Conservation (phyloP, 495 filamentous ascomycete species). For the Penicillium paradoxum region DNA sequence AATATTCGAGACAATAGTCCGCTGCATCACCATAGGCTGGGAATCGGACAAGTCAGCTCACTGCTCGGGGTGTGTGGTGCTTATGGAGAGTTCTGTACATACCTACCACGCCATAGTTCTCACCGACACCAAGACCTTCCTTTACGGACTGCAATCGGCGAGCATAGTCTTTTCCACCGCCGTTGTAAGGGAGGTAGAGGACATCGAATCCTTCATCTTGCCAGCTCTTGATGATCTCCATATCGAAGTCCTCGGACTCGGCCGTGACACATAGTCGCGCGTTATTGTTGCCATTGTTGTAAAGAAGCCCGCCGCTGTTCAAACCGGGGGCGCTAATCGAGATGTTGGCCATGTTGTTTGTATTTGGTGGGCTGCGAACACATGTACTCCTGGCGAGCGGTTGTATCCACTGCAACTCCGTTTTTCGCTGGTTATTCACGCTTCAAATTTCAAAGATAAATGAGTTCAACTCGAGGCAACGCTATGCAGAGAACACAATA, state of each 20-base stretch:
- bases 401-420: background rate
- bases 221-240: constrained; percentile 52
- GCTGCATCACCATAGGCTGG: constrained; percentile 57
- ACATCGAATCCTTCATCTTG: constrained; percentile 63
- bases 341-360: constrained; percentile 30
- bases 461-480: background rate
- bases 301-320: constrained; percentile 35
- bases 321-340: constrained; percentile 37
- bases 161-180: constrained; percentile 50
- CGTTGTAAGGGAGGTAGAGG: constrained; percentile 52
- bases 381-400: background rate
- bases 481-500: background rate
- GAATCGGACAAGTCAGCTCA: background rate
- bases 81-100: background rate
- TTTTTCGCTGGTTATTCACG: background rate
- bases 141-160: constrained; percentile 41
- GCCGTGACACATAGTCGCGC: constrained; percentile 60
- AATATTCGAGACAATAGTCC: constrained; percentile 50
- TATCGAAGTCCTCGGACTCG: constrained; percentile 58
- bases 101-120: constrained; percentile 50
- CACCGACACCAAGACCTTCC: constrained; percentile 43
- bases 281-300: constrained; percentile 39
- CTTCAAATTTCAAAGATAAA: background rate
- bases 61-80: background rate
- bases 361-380: background rate